phyloP scores from a whole-genome alignment of 2,329 filamentous ascomycete genomes.

The Paradendryphiella salina region DNA sequence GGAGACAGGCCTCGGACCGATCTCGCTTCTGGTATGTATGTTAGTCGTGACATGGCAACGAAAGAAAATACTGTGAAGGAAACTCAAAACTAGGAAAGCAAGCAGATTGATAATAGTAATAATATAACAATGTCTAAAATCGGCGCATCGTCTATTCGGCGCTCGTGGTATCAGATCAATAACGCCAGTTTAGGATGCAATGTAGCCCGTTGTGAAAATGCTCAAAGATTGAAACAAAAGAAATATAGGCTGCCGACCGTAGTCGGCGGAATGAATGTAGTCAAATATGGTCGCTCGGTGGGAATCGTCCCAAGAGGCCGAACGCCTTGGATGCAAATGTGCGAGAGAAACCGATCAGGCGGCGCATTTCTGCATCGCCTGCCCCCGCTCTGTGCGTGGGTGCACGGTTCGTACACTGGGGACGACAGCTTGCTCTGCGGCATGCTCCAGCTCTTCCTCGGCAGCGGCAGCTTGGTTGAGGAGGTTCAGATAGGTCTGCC shows the following conservation, averaged over 20 bases:
- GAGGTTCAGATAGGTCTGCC: constrained; percentile 88
- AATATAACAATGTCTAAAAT: constrained; percentile 1
- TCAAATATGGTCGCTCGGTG: not conserved
- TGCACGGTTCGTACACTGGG: constrained; percentile 1
- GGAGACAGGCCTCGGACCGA: constrained; percentile 7
- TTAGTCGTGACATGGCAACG: too few relatives aligned
- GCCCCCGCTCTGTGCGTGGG: constrained; percentile 4
- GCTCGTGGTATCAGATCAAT: constrained; percentile 10
- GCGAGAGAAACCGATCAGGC: constrained; percentile 6
- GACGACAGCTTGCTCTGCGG: constrained; percentile 6
- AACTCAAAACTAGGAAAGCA: not conserved
- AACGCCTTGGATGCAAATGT: not conserved
- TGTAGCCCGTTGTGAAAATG: not conserved
- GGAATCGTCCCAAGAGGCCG: not conserved
- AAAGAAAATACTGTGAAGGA: not conserved
- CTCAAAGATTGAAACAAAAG: constrained; percentile 18
- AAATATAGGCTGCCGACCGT: constrained; percentile 1
- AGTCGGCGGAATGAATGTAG: constrained; percentile 4
- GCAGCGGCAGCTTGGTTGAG: constrained; percentile 74
- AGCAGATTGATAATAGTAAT: constrained; percentile 5
- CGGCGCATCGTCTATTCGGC: constrained; percentile 1
- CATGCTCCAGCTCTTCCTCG: constrained; percentile 48
- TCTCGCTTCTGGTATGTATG: not conserved
- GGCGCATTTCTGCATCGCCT: constrained; percentile 23
- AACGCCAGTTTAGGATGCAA: constrained; percentile 18